Percentiles rank a stretch among this genome's conserved stretches.
Evolutionary conservation across 1,284 basidiomycete species (phyloP).

Genomic region (Neolentinus lepideus): DNA sequence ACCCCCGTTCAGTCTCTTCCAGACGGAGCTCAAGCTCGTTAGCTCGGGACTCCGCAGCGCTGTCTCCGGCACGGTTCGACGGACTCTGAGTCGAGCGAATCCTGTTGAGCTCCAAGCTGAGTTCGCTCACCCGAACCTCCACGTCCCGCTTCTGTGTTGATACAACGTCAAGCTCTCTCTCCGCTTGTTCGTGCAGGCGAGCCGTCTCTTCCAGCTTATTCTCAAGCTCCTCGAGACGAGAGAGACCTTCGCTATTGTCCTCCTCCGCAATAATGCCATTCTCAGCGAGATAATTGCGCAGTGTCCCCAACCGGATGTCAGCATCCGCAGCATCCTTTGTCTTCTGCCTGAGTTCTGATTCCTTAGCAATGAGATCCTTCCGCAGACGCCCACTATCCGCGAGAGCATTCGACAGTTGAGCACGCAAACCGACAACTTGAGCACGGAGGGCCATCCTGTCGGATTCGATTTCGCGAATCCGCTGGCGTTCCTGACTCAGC

Average conservation of each 20-base stretch:
- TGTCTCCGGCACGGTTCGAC: conserved; percentile 19
- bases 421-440: conserved; percentile 74
- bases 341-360: conserved; percentile 63
- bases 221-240: conserved; percentile 65
- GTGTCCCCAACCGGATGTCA: conserved; percentile 71
- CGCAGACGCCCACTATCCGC: conserved; percentile 69
- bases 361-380: conserved; percentile 64
- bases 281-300: conserved; percentile 86
- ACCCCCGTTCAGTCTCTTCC: conserved; percentile 71
- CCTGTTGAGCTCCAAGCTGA: conserved; percentile 63
- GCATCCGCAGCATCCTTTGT: conserved; percentile 66
- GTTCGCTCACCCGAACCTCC: conserved; percentile 58
- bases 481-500: conserved; percentile 65
- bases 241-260: conserved; percentile 40
- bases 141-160: conserved; percentile 63
- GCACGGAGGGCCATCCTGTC: conserved; percentile 67
- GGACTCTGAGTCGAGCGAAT: conserved; percentile 49
- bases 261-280: conserved; percentile 78
- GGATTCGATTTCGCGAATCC: conserved; percentile 58
- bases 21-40: conserved; percentile 68
- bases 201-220: conserved; percentile 65
- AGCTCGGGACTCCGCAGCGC: conserved; percentile 44
- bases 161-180: conserved; percentile 61
- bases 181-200: conserved; percentile 66
- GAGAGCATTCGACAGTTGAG: conserved; percentile 68